phyloP scores from a whole-genome alignment of 2,329 filamentous ascomycete species.

The Colletotrichum sp. region DNA sequence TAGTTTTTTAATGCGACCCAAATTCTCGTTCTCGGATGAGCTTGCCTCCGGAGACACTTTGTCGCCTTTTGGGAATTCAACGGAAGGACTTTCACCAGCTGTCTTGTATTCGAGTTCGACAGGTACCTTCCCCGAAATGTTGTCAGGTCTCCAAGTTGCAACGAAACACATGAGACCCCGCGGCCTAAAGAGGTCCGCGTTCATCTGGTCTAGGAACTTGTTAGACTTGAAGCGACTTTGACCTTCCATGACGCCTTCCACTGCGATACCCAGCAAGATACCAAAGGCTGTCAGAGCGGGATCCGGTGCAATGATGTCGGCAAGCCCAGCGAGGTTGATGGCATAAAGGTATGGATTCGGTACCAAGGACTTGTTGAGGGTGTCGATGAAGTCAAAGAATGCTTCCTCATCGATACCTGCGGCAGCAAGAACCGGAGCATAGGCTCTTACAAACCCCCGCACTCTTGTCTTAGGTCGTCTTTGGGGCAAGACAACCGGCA shows the following conservation, averaged over 20 bases:
- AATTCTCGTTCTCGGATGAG: neutral
- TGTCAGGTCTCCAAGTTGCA: constrained; percentile 55
- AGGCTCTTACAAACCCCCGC: constrained; percentile 58
- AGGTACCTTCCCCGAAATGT: constrained; percentile 22
- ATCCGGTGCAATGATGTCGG: constrained; percentile 40
- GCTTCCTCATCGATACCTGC: constrained; percentile 51
- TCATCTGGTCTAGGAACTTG: constrained; percentile 59
- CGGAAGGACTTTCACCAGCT: accelerated
- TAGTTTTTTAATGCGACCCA: neutral
- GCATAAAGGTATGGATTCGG: constrained; percentile 39
- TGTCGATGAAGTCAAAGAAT: constrained; percentile 54
- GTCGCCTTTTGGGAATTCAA: neutral
- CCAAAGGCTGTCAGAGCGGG: constrained; percentile 47
- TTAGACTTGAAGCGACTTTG: constrained; percentile 50
- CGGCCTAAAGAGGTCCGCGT: constrained; percentile 61
- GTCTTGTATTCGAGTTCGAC: constrained; percentile 34
- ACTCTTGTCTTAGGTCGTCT: constrained; percentile 51
- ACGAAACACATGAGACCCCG: constrained; percentile 56
- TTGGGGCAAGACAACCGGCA: constrained; percentile 57
- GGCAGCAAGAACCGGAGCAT: constrained; percentile 52
- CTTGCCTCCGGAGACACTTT: neutral
- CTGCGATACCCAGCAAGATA: constrained; percentile 46
- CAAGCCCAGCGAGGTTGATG: constrained; percentile 45
- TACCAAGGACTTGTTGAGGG: constrained; percentile 46
- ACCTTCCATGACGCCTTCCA: constrained; percentile 44